Evolutionary conservation across 495 filamentous ascomycete genomes (phyloP), one percentile per base, ranked within the genome.

Genomic region (Aspergillus ellipticus): DNA sequence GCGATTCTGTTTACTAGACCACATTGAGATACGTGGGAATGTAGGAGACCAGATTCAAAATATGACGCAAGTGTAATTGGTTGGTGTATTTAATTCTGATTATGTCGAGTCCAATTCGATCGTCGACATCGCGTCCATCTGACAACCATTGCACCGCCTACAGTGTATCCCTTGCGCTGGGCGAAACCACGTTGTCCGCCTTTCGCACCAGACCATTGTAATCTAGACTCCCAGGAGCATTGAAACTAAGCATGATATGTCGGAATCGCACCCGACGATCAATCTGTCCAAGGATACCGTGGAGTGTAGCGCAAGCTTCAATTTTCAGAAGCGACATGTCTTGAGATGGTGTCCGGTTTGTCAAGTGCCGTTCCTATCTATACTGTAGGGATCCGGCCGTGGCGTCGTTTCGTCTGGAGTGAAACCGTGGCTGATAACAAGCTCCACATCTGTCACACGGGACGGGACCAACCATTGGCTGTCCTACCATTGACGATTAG

Each of bases 141-240:
- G 45, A 29, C 24, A 48, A 48, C 24, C 45, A 48, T 48, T 48
- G 29, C 45, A 48, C 24, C 45, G 29, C n/a, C n/a, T 22, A 29
- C 16, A 22, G 16, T 48, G 43, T 20, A 47, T 29, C n/a, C 21
- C 43, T n/a, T 47, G 43, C 13, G 45, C 29, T 26, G 21, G 24
- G 13, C 45, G 15, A 29, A 4, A 22, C 45, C 19, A 48, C 5
- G 22, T 9, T 29, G 45, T 24, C 22, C 11, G 9, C 21, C 11
- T 24, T 16, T 16, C 7, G 13, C 28, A 15, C 29, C 15, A 15
- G n/a, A 15, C 29, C 15, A 15, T 17, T 1, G 21, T n/a, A 29
- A 17, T 16, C 5, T n/a, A 39, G 35, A 45, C 9, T 13, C 19
- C 22, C 45, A 48, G 45, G 45, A 48, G 45, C 22, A 48, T 6